Evolutionary conservation across 345 rosid species (phyloP).

Genomic region (Pugionium cornutum): DNA sequence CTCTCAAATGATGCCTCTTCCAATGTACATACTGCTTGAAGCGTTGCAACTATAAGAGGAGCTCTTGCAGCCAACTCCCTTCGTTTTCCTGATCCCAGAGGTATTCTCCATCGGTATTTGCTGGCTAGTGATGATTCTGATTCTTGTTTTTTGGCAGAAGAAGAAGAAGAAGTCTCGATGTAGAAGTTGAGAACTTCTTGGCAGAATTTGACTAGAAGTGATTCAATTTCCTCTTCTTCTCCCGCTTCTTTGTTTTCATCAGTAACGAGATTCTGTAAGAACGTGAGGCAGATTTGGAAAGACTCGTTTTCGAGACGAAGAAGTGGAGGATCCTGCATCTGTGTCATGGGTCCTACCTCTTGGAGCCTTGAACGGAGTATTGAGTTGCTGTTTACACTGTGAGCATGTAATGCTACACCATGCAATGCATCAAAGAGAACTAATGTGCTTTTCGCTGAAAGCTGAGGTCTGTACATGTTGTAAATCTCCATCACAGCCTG

Average conservation of each 20-base stretch:
- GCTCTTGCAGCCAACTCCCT: constrained; percentile 91
- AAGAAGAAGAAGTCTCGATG: constrained; percentile 48
- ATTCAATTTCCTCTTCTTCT: constrained; percentile 61
- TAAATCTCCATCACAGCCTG: constrained; percentile 98
- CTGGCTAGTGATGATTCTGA: constrained; percentile 44
- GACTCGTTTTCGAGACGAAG: constrained; percentile 95
- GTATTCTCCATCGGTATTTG: constrained; percentile 65
- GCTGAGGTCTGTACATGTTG: constrained; percentile 72
- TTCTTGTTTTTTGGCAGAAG: constrained; percentile 39
- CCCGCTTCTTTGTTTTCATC: constrained; percentile 56
- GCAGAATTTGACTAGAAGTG: constrained; percentile 68
- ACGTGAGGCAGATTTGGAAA: constrained; percentile 86
- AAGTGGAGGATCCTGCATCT: constrained; percentile 97
- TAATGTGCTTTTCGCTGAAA: constrained; percentile 69
- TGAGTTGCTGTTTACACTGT: constrained; percentile 61
- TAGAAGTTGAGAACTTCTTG: constrained; percentile 73
- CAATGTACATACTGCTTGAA: constrained; percentile 75
- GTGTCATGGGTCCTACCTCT: constrained; percentile 85
- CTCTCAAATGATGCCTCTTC: constrained; percentile 74
- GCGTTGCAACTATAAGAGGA: constrained; percentile 75
- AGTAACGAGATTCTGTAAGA: constrained; percentile 73
- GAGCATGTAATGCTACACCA: constrained; percentile 78
- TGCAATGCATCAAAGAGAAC: constrained; percentile 85
- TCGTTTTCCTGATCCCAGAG: constrained; percentile 84
- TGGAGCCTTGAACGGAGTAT: constrained; percentile 66